Evolutionary conservation across 345 rosid genomes (phyloP).

Genomic region (Lepidium africanum): DNA sequence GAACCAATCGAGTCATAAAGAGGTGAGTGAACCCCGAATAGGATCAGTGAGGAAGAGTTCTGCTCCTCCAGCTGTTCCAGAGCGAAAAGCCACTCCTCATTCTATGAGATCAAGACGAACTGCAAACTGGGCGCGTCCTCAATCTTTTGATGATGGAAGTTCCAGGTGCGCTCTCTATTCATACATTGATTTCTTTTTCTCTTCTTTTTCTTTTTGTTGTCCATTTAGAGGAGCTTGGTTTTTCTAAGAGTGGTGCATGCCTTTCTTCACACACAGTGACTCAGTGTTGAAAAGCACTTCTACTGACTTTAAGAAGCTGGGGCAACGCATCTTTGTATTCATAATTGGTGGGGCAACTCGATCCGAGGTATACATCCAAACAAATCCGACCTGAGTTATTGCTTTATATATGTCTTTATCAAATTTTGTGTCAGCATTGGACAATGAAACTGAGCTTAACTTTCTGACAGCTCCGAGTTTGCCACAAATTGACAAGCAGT

Average conservation of each 20-base stretch:
- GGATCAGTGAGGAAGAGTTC: slow-evolving; percentile 37
- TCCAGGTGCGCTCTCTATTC: slow-evolving; percentile 43
- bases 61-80: slow-evolving; percentile 38
- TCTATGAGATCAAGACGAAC: slow-evolving; percentile 89
- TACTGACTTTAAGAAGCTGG: slow-evolving; percentile 64
- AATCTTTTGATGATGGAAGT: slow-evolving; percentile 70
- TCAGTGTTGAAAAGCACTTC: slow-evolving; percentile 51
- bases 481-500: slow-evolving; percentile 83
- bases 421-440: neutral
- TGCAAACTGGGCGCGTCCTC: slow-evolving; percentile 68
- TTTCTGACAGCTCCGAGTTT: slow-evolving; percentile 58
- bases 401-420: neutral
- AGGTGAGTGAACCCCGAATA: slow-evolving; percentile 21
- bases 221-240: neutral
- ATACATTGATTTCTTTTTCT: neutral
- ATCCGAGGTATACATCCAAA: slow-evolving; percentile 59
- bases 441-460: neutral
- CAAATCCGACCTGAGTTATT: neutral
- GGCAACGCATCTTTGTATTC: slow-evolving; percentile 77
- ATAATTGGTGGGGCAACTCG: slow-evolving; percentile 94
- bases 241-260: slow-evolving; percentile 5
- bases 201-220: no score
- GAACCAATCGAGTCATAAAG: slow-evolving; percentile 35
- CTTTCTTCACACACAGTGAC: slow-evolving; percentile 38
- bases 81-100: slow-evolving; percentile 60